Evolutionary conservation across 225 moss, liverwort and hornwort species (phyloP).

Genomic region (Marchantia paleacea): DNA sequence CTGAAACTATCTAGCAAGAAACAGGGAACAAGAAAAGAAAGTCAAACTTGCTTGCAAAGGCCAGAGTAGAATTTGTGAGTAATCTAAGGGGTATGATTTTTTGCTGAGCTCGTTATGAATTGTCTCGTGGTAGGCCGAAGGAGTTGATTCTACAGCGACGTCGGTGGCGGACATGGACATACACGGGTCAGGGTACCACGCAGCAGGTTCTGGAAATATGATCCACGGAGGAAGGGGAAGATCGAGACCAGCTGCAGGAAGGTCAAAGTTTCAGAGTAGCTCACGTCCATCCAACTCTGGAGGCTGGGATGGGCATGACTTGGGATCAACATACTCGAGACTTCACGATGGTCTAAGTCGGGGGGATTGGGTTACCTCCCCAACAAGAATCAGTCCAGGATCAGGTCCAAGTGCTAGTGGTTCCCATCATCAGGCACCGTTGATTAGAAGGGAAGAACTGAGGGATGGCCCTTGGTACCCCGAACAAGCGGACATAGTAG

Average conservation of each 20-base stretch:
- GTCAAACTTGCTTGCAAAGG: not conserved
- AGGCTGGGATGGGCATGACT: constrained; percentile 13
- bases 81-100: not conserved
- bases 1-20: no score
- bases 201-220: constrained; percentile 8
- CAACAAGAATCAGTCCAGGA: constrained; percentile 6
- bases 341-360: constrained; percentile 8
- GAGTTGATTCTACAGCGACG: constrained; percentile 31
- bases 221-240: constrained; percentile 28
- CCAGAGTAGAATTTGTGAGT: not conserved
- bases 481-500: constrained; percentile 23
- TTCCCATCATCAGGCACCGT: constrained; percentile 10
- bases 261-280: constrained; percentile 19
- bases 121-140: constrained; percentile 21
- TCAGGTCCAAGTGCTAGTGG: constrained; percentile 18
- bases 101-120: not conserved
- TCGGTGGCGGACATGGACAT: constrained; percentile 38
- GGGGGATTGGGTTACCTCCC: constrained; percentile 11
- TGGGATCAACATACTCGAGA: constrained; percentile 20
- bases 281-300: not conserved
- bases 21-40: not conserved
- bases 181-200: constrained; percentile 16
- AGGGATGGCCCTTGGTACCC: constrained; percentile 18
- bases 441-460: constrained; percentile 14
- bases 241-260: constrained; percentile 20